Conservation (phyloP, 2,329 filamentous ascomycete species). For the Talaromyces sp. region DNA sequence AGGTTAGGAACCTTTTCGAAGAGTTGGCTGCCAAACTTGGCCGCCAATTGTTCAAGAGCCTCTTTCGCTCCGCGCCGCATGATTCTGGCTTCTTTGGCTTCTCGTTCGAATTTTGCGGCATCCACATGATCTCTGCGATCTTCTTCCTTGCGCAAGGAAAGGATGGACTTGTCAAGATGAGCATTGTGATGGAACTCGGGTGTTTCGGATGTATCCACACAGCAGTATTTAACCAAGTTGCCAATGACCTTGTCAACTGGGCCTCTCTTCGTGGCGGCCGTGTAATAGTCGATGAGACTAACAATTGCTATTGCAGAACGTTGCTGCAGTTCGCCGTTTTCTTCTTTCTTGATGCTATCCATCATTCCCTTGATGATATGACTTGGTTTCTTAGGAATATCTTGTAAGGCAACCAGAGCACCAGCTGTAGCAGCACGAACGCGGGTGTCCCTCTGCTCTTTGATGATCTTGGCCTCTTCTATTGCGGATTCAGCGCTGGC, state of each 20-base stretch:
- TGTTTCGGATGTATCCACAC: conserved; percentile 94
- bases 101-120: conserved; percentile 81
- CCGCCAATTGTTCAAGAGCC: conserved; percentile 80
- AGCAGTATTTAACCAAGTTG: conserved; percentile 95
- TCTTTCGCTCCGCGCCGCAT: conserved; percentile 92
- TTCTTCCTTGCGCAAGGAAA: conserved; percentile 96
- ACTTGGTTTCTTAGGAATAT: conserved; percentile 88
- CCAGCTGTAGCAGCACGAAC: conserved; percentile 83
- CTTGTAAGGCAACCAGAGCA: conserved; percentile 79
- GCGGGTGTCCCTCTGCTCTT: conserved; percentile 76
- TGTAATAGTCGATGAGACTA: conserved; percentile 79
- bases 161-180: conserved; percentile 69
- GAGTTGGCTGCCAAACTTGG: conserved; percentile 70
- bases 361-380: conserved; percentile 93
- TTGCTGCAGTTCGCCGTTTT: conserved; percentile 81
- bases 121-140: conserved; percentile 90
- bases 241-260: conserved; percentile 94
- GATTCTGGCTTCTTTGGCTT: conserved; percentile 83
- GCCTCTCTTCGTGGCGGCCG: conserved; percentile 69
- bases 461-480: conserved; percentile 71
- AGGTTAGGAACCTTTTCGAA: conserved; percentile 83
- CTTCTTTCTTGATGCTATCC: conserved; percentile 95
- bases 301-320: conserved; percentile 83
- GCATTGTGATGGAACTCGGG: conserved; percentile 89
- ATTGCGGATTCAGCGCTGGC: conserved; percentile 67